These are phyloP conservation scores for Musa beccarii DNA, from an alignment of 176 grass and related monocot genomes.

Conservation along the genomic window DNA sequence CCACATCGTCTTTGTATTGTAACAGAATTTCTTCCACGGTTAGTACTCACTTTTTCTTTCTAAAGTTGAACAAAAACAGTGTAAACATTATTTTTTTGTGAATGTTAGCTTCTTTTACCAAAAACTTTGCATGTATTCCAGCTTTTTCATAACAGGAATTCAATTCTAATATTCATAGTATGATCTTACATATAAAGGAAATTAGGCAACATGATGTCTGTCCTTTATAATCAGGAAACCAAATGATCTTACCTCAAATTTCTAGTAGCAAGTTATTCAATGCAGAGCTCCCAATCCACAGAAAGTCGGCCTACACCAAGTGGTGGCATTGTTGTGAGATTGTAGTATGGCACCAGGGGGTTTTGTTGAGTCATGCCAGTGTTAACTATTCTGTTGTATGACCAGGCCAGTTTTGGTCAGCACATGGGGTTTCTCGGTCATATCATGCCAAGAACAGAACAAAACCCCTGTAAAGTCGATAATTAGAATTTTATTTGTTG, in stretches of 20 bases:
- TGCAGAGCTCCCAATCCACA: neutral
- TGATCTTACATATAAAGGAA: neutral
- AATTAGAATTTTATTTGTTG: too few relatives aligned
- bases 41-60: slow-evolving; percentile 13
- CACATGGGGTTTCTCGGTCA: neutral
- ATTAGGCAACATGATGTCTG: neutral
- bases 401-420: neutral
- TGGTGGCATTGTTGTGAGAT: neutral
- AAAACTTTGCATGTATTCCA: neutral
- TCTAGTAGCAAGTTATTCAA: neutral
- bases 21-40: slow-evolving; percentile 94
- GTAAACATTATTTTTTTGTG: neutral
- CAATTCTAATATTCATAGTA: neutral
- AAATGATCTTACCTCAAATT: too few relatives aligned
- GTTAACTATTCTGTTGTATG: neutral
- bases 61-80: neutral
- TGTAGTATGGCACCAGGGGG: neutral
- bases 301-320: too few relatives aligned
- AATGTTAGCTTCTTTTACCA: too few relatives aligned
- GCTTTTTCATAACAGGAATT: neutral
- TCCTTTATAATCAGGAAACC: too few relatives aligned
- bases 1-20: slow-evolving; percentile 94
- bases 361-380: neutral
- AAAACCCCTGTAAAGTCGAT: neutral
- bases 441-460: neutral